Base-by-base conservation (phyloP, 805 yeast species). In the Dipodascopsis tothii region DNA sequence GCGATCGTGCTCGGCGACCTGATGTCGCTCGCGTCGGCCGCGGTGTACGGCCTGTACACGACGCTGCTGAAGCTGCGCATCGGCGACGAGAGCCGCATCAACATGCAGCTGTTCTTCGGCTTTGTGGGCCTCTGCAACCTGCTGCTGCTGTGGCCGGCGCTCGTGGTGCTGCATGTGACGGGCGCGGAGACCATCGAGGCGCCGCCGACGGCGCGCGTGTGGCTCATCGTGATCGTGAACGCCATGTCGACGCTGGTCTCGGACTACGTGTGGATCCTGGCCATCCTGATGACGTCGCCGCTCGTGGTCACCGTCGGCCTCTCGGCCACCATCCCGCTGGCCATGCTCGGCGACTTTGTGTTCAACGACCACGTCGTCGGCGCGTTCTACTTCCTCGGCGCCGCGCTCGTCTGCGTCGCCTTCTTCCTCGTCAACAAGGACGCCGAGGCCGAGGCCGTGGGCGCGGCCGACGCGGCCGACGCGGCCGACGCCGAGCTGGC, bases 201-300 rank as follows among this genome's bases (percentile, higher is more conserved):
- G 35, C 97, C 97, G 1, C 68, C 71, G 0, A 63, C 74, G 1
- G 50, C 65, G 0, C 67, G 69, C 32, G 76, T 81, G 2, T 66
- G 78, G 57, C 45, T 63, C 1, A 67, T 87, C 2, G 65, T 90
- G 4, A 40, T 73, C 0, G 49, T 77, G 37, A 92, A 92, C 61
- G 83, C 88, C 46, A 57, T 76, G 28, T 78, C 86, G 34, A 86
- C 96, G 0, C 81, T 92, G 54, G 64, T 88, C 14, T 81, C 94
- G 33, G 98, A 92, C 61, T 87, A 81, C 56, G 79, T 94, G 57
- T 92, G 98, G 98, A 95, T 95, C 27, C 78, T 85, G 51, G 94
- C 97, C 0, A 92, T 88, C 77, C 71, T 92, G 25, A 67, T 92
- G 58, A 92, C 98, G 0, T 81, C 92, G 35, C 98, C 98, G 1